These are phyloP conservation scores for Mycosarcoma mackinlayi DNA, from an alignment of 1,284 basidiomycete species.

Conservation along the genomic window DNA sequence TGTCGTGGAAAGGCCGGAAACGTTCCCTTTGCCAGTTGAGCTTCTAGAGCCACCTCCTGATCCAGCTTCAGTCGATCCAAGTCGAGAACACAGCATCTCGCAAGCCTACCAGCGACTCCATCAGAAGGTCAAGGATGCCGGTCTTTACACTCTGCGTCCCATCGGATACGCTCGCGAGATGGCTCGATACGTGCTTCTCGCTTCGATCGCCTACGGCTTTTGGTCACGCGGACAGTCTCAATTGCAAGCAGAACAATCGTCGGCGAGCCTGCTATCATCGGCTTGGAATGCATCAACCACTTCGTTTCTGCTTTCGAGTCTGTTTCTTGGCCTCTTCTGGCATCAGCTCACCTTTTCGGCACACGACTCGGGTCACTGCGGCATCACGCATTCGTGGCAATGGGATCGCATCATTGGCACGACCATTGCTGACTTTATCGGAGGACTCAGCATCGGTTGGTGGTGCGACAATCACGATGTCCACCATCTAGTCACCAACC, in stretches of 20 bases:
- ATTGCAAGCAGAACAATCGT: slow-evolving; percentile 2
- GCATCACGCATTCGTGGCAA: slow-evolving; percentile 88
- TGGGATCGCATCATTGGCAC: slow-evolving; percentile 84
- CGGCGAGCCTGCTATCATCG: background rate
- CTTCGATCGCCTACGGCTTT: slow-evolving; percentile 74
- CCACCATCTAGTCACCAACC: slow-evolving; percentile 96
- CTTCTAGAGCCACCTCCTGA: slow-evolving; percentile 66
- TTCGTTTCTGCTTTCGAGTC: slow-evolving; percentile 76
- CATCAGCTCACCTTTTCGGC: slow-evolving; percentile 92
- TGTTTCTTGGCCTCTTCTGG: slow-evolving; percentile 88
- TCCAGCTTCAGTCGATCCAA: slow-evolving; percentile 71
- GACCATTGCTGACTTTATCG: slow-evolving; percentile 85
- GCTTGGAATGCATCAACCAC: slow-evolving; percentile 26
- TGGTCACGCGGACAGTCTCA: slow-evolving; percentile 68
- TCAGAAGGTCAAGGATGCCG: slow-evolving; percentile 79
- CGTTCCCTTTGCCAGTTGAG: slow-evolving; percentile 61
- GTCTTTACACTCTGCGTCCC: slow-evolving; percentile 85
- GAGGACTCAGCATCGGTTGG: slow-evolving; percentile 94
- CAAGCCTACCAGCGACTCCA: slow-evolving; percentile 84
- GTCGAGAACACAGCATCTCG: slow-evolving; percentile 78
- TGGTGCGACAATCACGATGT: slow-evolving; percentile 99
- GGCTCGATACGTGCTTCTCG: slow-evolving; percentile 79
- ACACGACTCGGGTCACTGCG: slow-evolving; percentile 95
- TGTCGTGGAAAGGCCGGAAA: slow-evolving; percentile 31
- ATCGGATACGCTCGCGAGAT: slow-evolving; percentile 91